Evolutionary conservation across 345 rosid genomes (phyloP).

Genomic region (Stellera chamaejasme): DNA sequence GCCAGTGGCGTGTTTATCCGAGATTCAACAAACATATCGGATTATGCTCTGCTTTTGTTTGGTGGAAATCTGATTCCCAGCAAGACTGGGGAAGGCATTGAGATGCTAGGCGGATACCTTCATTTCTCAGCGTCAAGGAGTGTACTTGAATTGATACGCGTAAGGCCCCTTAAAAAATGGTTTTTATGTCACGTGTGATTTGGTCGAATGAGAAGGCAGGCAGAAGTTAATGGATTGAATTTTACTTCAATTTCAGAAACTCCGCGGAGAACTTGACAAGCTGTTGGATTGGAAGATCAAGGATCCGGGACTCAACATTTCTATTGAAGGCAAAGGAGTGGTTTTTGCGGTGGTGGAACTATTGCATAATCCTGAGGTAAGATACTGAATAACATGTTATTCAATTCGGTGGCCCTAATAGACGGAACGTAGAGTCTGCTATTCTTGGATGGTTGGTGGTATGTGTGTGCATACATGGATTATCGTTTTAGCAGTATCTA

Average conservation of each 20-base stretch:
- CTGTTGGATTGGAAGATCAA: conserved; percentile 74
- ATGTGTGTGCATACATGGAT: too few species aligned
- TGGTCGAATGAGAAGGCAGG: not conserved
- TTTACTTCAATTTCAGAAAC: conserved; percentile 36
- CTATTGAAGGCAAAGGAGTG: conserved; percentile 75
- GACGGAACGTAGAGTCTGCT: too few species aligned
- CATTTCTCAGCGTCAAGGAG: conserved; percentile 88
- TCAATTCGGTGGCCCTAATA: not conserved
- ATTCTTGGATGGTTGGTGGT: too few species aligned
- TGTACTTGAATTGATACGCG: conserved; percentile 71
- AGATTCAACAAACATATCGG: conserved; percentile 92
- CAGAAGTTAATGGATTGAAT: conserved; percentile 1
- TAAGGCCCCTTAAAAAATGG: conserved; percentile 10
- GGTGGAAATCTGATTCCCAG: conserved; percentile 78
- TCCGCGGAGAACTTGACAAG: conserved; percentile 75
- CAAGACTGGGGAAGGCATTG: conserved; percentile 76
- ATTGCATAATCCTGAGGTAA: conserved; percentile 45
- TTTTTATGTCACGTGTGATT: not conserved
- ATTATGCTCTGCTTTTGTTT: conserved; percentile 87
- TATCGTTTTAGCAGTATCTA: too few species aligned
- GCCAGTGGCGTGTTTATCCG: conserved; percentile 50
- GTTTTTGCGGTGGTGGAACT: conserved; percentile 83
- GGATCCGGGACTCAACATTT: conserved; percentile 75
- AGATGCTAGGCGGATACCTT: conserved; percentile 95
- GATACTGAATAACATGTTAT: conserved; percentile 10